These are phyloP conservation scores for Trichosporon inkin DNA, from an alignment of 1,284 basidiomycete species.

Conservation along the genomic window DNA sequence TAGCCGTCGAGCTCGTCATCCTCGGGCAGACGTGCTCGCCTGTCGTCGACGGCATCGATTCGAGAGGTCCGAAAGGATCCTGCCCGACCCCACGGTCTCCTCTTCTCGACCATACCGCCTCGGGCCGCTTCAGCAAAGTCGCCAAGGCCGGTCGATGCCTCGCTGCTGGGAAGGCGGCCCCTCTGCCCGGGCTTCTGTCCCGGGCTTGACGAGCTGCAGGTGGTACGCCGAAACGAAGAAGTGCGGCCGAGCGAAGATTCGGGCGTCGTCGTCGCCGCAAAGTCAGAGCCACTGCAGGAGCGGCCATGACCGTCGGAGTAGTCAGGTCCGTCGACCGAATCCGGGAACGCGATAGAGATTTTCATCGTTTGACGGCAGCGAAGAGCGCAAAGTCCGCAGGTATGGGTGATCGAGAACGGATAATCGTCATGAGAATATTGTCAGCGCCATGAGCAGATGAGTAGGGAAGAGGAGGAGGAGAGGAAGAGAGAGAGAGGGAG, in stretches of 20 bases:
- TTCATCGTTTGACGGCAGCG: too few relatives aligned
- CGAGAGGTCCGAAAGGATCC: not conserved
- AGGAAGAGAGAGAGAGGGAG: not conserved
- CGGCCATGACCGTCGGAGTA: not conserved
- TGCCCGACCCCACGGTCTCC: not conserved
- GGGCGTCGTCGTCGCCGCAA: not conserved
- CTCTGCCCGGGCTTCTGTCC: not conserved
- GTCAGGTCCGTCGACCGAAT: not conserved
- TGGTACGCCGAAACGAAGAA: not conserved
- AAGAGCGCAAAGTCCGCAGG: not conserved
- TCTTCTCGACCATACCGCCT: not conserved
- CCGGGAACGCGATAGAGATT: not conserved
- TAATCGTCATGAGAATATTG: not conserved
- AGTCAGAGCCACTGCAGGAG: not conserved
- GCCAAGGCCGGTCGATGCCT: conserved; percentile 7
- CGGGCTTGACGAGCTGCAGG: not conserved
- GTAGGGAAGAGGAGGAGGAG: not conserved
- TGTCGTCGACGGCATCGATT: not conserved
- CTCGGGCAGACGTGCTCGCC: not conserved
- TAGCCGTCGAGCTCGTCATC: conserved; percentile 14
- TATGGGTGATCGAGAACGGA: not conserved
- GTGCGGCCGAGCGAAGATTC: not conserved
- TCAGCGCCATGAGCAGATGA: not conserved
- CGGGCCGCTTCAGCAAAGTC: conserved; percentile 8
- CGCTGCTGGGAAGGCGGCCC: conserved; percentile 6